phyloP scores from a whole-genome alignment of 2,329 filamentous ascomycete species.

The Byssothecium circinans region DNA sequence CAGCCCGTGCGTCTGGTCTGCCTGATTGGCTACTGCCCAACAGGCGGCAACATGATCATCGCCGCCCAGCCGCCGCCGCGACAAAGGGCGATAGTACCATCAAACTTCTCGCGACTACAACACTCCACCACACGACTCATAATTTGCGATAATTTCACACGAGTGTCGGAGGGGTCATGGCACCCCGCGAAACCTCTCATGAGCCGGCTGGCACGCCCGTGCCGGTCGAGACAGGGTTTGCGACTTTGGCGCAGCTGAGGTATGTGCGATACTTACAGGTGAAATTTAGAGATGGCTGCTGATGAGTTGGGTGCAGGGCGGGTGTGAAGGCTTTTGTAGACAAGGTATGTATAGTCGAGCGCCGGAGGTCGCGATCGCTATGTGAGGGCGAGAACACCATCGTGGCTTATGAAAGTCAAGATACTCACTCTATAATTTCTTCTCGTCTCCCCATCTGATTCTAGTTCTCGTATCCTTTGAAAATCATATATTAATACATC shows the following conservation, averaged over 20 bases:
- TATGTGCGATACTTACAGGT: slow-evolving; percentile 50
- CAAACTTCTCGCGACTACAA: slow-evolving; percentile 29
- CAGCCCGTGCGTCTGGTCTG: slow-evolving; percentile 9
- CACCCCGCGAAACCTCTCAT: slow-evolving; percentile 56
- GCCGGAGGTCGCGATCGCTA: too few species aligned
- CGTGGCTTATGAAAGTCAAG: too few species aligned
- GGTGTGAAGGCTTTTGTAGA: slow-evolving; percentile 69
- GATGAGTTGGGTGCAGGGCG: slow-evolving; percentile 53
- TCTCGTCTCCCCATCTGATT: background rate
- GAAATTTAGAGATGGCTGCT: slow-evolving; percentile 28
- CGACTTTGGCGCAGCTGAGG: slow-evolving; percentile 82
- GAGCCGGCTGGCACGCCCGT: slow-evolving; percentile 59
- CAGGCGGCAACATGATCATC: slow-evolving; percentile 21
- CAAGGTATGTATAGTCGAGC: slow-evolving; percentile 58
- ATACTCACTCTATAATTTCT: too few species aligned
- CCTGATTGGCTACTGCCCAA: slow-evolving; percentile 8
- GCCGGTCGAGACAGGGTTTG: slow-evolving; percentile 73
- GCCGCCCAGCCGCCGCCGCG: too few species aligned
- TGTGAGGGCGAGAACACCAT: too few species aligned
- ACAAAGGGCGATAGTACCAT: slow-evolving; percentile 20
- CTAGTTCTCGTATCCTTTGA: background rate
- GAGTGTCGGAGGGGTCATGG: slow-evolving; percentile 48
- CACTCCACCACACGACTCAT: slow-evolving; percentile 27
- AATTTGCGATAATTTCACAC: slow-evolving; percentile 18
- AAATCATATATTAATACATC: slow-evolving; percentile 18